phyloP scores from a whole-genome alignment of 495 filamentous ascomycete genomes.

The Aspergillus baeticus region DNA sequence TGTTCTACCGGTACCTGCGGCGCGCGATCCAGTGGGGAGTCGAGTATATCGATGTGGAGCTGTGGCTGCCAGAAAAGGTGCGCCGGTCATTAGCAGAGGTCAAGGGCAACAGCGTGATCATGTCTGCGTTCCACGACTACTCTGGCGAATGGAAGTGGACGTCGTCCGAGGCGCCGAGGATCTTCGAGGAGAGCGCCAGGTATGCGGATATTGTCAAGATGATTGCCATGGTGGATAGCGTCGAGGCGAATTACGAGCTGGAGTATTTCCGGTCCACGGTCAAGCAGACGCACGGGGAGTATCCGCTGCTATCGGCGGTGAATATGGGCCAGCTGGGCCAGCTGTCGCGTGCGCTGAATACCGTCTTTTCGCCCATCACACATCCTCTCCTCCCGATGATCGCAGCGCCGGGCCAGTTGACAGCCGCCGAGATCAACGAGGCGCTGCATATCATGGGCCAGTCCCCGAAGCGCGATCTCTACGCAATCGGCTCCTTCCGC shows the following conservation, averaged over 20 bases:
- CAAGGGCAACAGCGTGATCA: constrained; percentile 74
- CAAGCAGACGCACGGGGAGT: constrained; percentile 56
- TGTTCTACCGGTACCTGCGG: constrained; percentile 75
- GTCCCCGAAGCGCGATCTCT: constrained; percentile 74
- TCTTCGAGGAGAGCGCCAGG: constrained; percentile 66
- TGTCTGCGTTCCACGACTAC: constrained; percentile 86
- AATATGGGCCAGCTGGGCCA: constrained; percentile 86
- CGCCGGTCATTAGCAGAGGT: constrained; percentile 62
- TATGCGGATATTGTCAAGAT: constrained; percentile 87
- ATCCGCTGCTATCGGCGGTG: constrained; percentile 73
- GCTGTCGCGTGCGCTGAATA: constrained; percentile 76
- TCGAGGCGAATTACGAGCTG: constrained; percentile 81
- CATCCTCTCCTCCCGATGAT: constrained; percentile 82
- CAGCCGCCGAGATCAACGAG: constrained; percentile 78
- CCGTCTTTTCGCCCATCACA: constrained; percentile 81
- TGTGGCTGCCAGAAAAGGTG: constrained; percentile 80
- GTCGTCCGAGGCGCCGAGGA: constrained; percentile 61
- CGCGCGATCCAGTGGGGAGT: constrained; percentile 82
- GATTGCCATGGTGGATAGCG: constrained; percentile 75
- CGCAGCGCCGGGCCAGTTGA: constrained; percentile 79
- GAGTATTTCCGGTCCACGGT: constrained; percentile 84
- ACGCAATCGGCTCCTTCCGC: constrained; percentile 72
- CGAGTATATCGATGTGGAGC: constrained; percentile 83
- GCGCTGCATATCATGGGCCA: constrained; percentile 77
- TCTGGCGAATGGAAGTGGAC: constrained; percentile 81